phyloP scores from a whole-genome alignment of 2,329 filamentous ascomycete species.

The Fusarium tricinctum region DNA sequence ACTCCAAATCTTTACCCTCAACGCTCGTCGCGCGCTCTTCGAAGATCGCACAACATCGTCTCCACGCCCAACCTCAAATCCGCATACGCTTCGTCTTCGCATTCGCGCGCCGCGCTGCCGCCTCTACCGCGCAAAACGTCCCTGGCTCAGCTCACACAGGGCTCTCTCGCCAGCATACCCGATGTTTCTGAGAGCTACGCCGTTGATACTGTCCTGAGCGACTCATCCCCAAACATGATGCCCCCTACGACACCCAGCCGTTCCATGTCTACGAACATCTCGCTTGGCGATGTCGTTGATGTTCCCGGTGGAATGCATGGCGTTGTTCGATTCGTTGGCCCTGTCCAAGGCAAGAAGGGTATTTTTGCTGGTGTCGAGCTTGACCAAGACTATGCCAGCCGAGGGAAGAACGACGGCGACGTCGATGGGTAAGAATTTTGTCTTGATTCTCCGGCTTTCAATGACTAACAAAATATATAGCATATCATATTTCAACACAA shows the following conservation, averaged over 20 bases:
- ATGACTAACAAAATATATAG: slow-evolving; percentile 54
- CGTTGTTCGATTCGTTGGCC: slow-evolving; percentile 88
- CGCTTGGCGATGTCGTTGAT: slow-evolving; percentile 87
- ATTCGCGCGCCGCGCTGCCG: slow-evolving; percentile 62
- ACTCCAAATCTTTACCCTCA: slow-evolving; percentile 42
- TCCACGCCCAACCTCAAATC: slow-evolving; percentile 72
- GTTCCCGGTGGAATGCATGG: slow-evolving; percentile 95
- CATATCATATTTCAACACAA: slow-evolving; percentile 84
- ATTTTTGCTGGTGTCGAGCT: slow-evolving; percentile 94
- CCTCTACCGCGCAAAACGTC: slow-evolving; percentile 78
- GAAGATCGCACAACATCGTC: slow-evolving; percentile 62
- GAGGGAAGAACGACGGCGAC: slow-evolving; percentile 96
- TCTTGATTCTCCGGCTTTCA: background rate
- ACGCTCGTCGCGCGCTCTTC: slow-evolving; percentile 56
- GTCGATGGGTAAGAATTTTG: slow-evolving; percentile 82
- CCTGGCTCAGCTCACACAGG: slow-evolving; percentile 75
- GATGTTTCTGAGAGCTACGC: slow-evolving; percentile 76
- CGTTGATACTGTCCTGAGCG: slow-evolving; percentile 65
- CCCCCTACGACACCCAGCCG: slow-evolving; percentile 69
- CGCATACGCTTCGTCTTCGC: slow-evolving; percentile 63
- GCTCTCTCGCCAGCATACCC: slow-evolving; percentile 74
- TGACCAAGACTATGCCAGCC: slow-evolving; percentile 80
- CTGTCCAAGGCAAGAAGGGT: slow-evolving; percentile 89
- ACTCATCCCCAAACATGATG: slow-evolving; percentile 60
- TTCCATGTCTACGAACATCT: slow-evolving; percentile 67